Percentiles rank a stretch among this genome's conserved stretches.
phyloP scores from a whole-genome alignment of 208 protist species.

The Naegleria lovaniensis region DNA sequence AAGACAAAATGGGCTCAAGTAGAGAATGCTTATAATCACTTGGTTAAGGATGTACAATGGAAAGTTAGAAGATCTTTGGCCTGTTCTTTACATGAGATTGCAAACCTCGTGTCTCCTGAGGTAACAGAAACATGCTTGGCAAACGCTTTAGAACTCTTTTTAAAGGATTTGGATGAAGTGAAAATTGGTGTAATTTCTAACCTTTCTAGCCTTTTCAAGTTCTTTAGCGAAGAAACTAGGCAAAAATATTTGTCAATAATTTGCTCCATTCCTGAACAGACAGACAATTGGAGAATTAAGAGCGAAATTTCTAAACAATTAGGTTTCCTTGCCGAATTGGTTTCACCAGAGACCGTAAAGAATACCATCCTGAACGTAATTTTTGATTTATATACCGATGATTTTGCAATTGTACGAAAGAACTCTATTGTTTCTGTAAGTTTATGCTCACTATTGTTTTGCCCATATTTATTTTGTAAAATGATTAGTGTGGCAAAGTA shows the following conservation, averaged over 20 bases:
- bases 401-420: slow-evolving; percentile 69
- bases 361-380: slow-evolving; percentile 58
- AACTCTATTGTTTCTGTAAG: slow-evolving; percentile 28
- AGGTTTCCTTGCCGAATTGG: slow-evolving; percentile 60
- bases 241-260: slow-evolving; percentile 66
- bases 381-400: slow-evolving; percentile 71
- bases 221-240: slow-evolving; percentile 53
- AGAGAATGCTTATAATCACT: slow-evolving; percentile 74
- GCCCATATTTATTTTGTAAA: slow-evolving; percentile 54
- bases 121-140: slow-evolving; percentile 72
- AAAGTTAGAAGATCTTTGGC: slow-evolving; percentile 87
- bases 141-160: slow-evolving; percentile 78
- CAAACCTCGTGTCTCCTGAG: slow-evolving; percentile 71
- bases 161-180: slow-evolving; percentile 90
- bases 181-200: slow-evolving; percentile 79
- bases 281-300: slow-evolving; percentile 84
- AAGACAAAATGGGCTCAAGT: slow-evolving; percentile 61
- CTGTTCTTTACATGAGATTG: slow-evolving; percentile 86
- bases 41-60: slow-evolving; percentile 88
- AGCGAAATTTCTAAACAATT: slow-evolving; percentile 78
- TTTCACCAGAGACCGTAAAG: slow-evolving; percentile 50
- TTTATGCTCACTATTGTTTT: slow-evolving; percentile 30
- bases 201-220: slow-evolving; percentile 64
- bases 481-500: background rate
- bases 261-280: slow-evolving; percentile 68